Base-by-base conservation (phyloP, 2,329 filamentous ascomycete species). In the Penicillium verrucosum region DNA sequence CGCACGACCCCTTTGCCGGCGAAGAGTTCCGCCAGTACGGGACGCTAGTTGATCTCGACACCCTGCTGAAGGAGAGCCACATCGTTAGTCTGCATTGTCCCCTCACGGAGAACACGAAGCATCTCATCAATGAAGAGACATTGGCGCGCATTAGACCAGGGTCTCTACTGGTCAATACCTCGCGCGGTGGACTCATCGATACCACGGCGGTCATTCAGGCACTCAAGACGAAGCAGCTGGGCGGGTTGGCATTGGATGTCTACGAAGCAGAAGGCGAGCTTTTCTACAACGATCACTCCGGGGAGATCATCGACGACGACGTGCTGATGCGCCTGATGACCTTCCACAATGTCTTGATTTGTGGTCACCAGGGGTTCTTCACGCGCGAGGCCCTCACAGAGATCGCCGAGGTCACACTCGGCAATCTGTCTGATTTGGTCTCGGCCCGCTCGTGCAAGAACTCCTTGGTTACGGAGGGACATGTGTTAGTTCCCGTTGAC, bases 361-460 rank as follows among this genome's bases (percentile, higher is more conserved):
- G 82, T 60, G 85, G 86, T 0, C 86, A 89, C 63, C 86, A 89
- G 75, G 86, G 84, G 1, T 89, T 89, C 73, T 86, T 89, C 64
- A 89, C 86, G 5, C 75, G 81, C 34, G 85, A 89, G 72, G 86
- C 86, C 1, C 72, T 89, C 47, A 74, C 75, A 8, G 85, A 87
- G 72, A 89, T 89, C 64, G 81, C 85, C 1, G 79, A 81, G 44
- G 81, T 78, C 51, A 88, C 85, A 1, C 64, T 88, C 58, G 71
- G 74, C 54, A 88, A 88, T 67, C 66, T 86, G 4, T 75, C 63
- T 18, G 69, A 73, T 56, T 73, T 71, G 54, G 55, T 57, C n/a
- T 37, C 51, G 16, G 62, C 55, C 11, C 61, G 65, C 18, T 59
- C 64, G 0, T 73, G 70, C 54, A 56, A 61, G 29, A 72, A 71